Conservation (phyloP, 768 basidiomycete genomes). For the Suillus subalutaceus region DNA sequence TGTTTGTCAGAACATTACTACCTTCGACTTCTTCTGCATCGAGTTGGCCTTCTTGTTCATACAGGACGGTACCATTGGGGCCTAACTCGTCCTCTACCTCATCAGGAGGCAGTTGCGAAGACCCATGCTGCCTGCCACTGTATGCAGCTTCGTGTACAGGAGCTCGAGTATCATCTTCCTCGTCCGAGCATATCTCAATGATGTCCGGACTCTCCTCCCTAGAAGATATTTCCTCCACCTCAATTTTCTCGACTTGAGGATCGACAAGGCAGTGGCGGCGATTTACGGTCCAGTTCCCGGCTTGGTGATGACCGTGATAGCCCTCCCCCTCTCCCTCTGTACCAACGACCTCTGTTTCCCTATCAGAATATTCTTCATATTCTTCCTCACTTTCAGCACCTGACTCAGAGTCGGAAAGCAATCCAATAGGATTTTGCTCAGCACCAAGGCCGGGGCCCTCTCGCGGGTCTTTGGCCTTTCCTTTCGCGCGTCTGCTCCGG, state of each 20-base stretch:
- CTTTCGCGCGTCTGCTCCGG: slow-evolving; percentile 53
- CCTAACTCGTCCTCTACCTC: slow-evolving; percentile 1
- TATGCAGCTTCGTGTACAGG: slow-evolving; percentile 17
- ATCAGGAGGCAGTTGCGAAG: neutral
- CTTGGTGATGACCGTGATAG: slow-evolving; percentile 12
- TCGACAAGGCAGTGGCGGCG: slow-evolving; percentile 12
- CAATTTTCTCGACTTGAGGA: slow-evolving; percentile 18
- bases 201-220: slow-evolving; percentile 20
- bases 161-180: slow-evolving; percentile 22
- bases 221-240: slow-evolving; percentile 13
- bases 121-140: slow-evolving; percentile 22
- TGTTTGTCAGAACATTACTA: neutral
- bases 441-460: slow-evolving; percentile 58
- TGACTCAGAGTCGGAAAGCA: slow-evolving; percentile 40
- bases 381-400: slow-evolving; percentile 27
- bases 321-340: slow-evolving; percentile 20
- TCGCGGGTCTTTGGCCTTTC: slow-evolving; percentile 63
- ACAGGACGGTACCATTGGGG: neutral
- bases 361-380: slow-evolving; percentile 24
- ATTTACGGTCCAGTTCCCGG: neutral
- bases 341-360: slow-evolving; percentile 27
- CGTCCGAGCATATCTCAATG: slow-evolving; percentile 30
- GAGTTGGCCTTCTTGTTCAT: slow-evolving; percentile 16
- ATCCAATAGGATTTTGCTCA: slow-evolving; percentile 50
- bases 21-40: slow-evolving; percentile 19